These are phyloP conservation scores for Endoconidiophora laricicola DNA, from an alignment of 2,329 filamentous ascomycete genomes.

Conservation along the genomic window DNA sequence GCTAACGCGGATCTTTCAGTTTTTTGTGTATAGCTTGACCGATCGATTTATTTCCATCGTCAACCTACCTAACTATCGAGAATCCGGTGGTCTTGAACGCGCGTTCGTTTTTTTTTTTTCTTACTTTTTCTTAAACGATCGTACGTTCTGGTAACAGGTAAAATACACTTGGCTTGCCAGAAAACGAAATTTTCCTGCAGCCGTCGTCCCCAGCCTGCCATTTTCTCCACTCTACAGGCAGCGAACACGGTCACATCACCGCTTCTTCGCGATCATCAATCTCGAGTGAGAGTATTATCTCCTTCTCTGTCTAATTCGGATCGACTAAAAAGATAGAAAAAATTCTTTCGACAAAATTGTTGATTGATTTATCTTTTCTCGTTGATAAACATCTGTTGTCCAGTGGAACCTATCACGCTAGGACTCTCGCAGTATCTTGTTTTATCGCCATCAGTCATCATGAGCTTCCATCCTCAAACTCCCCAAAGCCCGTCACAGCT, in stretches of 20 bases:
- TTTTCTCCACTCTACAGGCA: not conserved
- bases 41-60: conserved; percentile 11
- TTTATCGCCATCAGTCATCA: conserved; percentile 26
- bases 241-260: too few relatives aligned
- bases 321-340: not conserved
- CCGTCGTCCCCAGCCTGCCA: not conserved
- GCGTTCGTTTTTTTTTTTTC: not conserved
- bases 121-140: not conserved
- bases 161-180: not conserved
- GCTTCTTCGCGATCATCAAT: not conserved
- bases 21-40: conserved; percentile 10
- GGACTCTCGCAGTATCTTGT: not conserved
- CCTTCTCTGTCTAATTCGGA: not conserved
- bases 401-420: not conserved
- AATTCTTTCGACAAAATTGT: not conserved
- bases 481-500: conserved; percentile 50
- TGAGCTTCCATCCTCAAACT: conserved; percentile 52
- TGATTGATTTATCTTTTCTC: too few relatives aligned
- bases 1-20: conserved; percentile 10
- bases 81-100: conserved; percentile 5
- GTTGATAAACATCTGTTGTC: too few relatives aligned
- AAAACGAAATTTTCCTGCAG: not conserved
- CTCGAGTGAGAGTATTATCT: not conserved
- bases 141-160: not conserved
- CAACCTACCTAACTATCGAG: not conserved